phyloP scores from a whole-genome alignment of 1,139 yeast species.

The Candida sp. region DNA sequence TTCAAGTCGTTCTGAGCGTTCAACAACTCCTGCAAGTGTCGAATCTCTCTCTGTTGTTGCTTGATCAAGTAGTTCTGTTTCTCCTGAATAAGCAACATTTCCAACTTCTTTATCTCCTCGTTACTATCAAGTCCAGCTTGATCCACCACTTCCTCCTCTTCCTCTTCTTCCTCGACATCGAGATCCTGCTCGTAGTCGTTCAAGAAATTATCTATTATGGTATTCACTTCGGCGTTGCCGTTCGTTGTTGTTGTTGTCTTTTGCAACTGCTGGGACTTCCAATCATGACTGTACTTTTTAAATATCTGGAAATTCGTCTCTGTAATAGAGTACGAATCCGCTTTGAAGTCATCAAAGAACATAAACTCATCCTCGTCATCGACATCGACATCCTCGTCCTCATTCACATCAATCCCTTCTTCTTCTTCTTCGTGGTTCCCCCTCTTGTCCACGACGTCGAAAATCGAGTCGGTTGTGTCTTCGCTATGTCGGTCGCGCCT shows the following conservation, averaged over 20 bases:
- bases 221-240: neutral
- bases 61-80: conserved; percentile 27
- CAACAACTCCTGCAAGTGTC: conserved; percentile 27
- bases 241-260: neutral
- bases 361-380: neutral
- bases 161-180: neutral
- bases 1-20: conserved; percentile 6
- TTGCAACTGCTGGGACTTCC: neutral
- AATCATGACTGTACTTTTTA: conserved; percentile 4
- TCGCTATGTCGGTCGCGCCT: neutral
- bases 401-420: neutral
- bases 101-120: conserved; percentile 20
- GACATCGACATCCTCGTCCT: neutral
- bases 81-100: conserved; percentile 29
- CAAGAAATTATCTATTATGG: conserved; percentile 3
- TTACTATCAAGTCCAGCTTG: conserved; percentile 8
- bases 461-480: conserved; percentile 1
- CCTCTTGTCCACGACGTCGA: neutral
- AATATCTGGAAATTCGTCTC: conserved; percentile 27
- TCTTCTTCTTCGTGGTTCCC: neutral
- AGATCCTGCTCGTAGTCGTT: neutral
- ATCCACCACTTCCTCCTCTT: neutral
- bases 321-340: conserved; percentile 6
- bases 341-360: conserved; percentile 7
- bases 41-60: conserved; percentile 34